These are phyloP conservation scores for Trametes pubescens DNA, from an alignment of 1,284 basidiomycete species.

Conservation along the genomic window DNA sequence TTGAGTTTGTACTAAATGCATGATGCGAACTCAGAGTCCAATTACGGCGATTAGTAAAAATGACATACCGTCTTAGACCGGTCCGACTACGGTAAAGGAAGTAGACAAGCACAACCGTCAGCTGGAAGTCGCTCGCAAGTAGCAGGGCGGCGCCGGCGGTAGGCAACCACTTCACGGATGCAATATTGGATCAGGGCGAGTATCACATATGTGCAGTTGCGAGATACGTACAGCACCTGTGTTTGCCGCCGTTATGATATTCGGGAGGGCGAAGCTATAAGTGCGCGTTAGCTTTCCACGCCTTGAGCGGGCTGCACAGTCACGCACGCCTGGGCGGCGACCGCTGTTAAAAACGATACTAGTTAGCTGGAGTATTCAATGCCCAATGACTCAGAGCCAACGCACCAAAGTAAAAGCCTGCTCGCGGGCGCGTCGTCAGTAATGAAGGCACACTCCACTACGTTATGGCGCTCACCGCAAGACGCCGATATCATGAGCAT, in stretches of 20 bases:
- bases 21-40: background rate
- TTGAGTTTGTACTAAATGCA: background rate
- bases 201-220: too few relatives aligned
- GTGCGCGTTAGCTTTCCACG: background rate
- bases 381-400: background rate
- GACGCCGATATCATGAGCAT: constrained; percentile 11
- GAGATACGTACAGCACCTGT: background rate
- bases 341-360: background rate
- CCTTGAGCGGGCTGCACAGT: too few relatives aligned
- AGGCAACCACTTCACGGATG: constrained; percentile 1
- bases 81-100: constrained; percentile 4
- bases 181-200: background rate
- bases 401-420: constrained; percentile 7
- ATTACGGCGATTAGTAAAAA: background rate
- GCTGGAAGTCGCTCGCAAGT: constrained; percentile 8
- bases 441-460: background rate
- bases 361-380: too few relatives aligned
- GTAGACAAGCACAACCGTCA: constrained; percentile 11
- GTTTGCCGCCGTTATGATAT: background rate
- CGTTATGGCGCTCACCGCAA: background rate
- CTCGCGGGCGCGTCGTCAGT: background rate
- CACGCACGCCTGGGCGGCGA: background rate
- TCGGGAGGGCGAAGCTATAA: background rate
- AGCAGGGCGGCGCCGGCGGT: constrained; percentile 1
- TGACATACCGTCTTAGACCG: background rate